Conservation (phyloP, 345 rosid genomes). For the Syzygium aromaticum region DNA sequence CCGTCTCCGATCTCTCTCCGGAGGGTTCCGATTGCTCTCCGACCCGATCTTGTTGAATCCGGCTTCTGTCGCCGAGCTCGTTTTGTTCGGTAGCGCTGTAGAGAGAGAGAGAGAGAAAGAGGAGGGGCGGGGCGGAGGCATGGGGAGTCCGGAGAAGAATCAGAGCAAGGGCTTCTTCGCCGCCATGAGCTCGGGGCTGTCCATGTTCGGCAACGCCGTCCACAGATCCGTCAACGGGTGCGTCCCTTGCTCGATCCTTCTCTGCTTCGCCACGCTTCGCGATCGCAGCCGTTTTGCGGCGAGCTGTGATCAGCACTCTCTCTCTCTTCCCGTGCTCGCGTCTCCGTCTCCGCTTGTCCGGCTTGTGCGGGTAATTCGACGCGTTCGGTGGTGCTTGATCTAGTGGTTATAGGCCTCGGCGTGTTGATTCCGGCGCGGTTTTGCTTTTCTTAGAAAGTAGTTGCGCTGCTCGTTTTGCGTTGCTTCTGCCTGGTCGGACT, state of each 20-base stretch:
- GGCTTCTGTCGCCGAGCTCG: not conserved
- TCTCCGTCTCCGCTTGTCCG: not conserved
- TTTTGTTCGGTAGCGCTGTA: not conserved
- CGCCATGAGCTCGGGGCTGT: constrained; percentile 56
- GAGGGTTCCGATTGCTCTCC: not conserved
- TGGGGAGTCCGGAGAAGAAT: constrained; percentile 48
- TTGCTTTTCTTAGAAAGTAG: not conserved
- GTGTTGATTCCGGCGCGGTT: not conserved
- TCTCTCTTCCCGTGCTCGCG: not conserved
- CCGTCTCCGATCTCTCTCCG: not conserved
- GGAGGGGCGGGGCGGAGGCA: not conserved
- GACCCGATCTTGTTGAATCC: not conserved
- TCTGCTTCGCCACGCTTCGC: not conserved
- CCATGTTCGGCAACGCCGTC: constrained; percentile 59
- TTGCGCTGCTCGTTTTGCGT: not conserved
- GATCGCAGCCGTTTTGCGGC: not conserved
- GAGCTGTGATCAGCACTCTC: not conserved
- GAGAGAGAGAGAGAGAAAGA: not conserved
- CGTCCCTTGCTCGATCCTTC: not conserved
- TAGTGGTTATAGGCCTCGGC: not conserved
- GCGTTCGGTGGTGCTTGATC: constrained; percentile 4
- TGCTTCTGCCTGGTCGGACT: not conserved
- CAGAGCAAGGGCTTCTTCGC: constrained; percentile 56
- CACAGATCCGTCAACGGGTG: constrained; percentile 67
- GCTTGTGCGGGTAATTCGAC: not conserved